Evolutionary conservation across 1,284 basidiomycete species (phyloP).

Genomic region (Puccinia polysora): DNA sequence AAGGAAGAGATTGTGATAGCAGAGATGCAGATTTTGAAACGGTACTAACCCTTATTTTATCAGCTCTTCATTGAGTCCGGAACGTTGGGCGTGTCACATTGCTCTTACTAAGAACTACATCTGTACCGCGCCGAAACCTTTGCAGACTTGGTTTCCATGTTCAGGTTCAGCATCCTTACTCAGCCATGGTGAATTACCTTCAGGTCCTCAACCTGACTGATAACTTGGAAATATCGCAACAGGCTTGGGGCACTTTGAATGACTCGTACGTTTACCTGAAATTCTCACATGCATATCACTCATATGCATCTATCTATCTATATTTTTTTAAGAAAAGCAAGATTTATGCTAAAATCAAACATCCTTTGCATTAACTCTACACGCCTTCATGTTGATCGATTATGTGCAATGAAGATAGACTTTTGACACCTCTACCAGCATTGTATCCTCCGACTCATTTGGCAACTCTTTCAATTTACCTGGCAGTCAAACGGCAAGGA

Average conservation of each 20-base stretch:
- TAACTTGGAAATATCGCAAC: slow-evolving; percentile 48
- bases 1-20: slow-evolving; percentile 85
- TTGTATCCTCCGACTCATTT: slow-evolving; percentile 50
- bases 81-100: slow-evolving; percentile 33
- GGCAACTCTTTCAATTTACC: slow-evolving; percentile 49
- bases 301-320: too few species aligned
- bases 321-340: too few species aligned
- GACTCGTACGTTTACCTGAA: slow-evolving; percentile 54
- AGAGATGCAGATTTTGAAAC: slow-evolving; percentile 96
- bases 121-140: too few species aligned
- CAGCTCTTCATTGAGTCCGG: background rate
- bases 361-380: background rate
- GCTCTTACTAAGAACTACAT: too few species aligned
- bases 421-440: slow-evolving; percentile 49
- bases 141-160: slow-evolving; percentile 52
- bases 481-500: slow-evolving; percentile 45
- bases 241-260: slow-evolving; percentile 54
- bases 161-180: slow-evolving; percentile 79
- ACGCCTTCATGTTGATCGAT: background rate
- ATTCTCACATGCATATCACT: too few species aligned
- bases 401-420: slow-evolving; percentile 42
- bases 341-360: too few species aligned
- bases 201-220: slow-evolving; percentile 70
- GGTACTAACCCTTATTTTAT: slow-evolving; percentile 52
- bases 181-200: slow-evolving; percentile 89